Evolutionary conservation across 139 green algal species (phyloP), one percentile per base, ranked within the genome.

Genomic region (Chlamydomonas schloesseri): DNA sequence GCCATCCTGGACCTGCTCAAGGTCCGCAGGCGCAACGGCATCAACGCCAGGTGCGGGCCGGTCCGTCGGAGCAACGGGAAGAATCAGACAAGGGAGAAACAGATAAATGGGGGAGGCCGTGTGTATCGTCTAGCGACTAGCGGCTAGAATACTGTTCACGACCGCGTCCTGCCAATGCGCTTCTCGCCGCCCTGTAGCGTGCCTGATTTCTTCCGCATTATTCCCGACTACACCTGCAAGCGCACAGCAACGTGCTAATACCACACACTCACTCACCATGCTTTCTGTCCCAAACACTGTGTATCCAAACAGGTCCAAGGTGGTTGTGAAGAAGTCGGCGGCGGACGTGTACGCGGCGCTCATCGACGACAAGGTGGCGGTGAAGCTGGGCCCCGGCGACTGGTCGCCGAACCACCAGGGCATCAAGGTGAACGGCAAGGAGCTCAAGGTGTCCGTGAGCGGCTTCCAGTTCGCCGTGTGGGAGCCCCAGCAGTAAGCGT

Each of bases 401-500:
- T 97, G 95, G 94, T 96, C 92, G 8, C 96, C 96, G 50, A 94
- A 94, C 64, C 76, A 73, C 31, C 89, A 88, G 36, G 83, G 90
- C 36, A 72, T 96, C 42, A 87, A 94, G 28, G 55, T 94, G 55
- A 89, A 73, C 81, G 91, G 73, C 81, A 96, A 94, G 73, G 90
- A 95, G n/a, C 95, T 95, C 88, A 90, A 94, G 83, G 83, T 96
- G 33, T 76, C 89, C 5, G 81, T 64, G 75, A 92, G 78, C 46
- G 96, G 96, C 62, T 83, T 78, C 62, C 92, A 98, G 47, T 98
- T 92, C 91, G 96, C 96, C 11, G 94, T 97, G 29, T 98, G 96
- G 96, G 93, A 96, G 88, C 90, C 89, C 6, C 80, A 88, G 5
- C 36, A 64, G 29, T 42, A 28, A 47, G 67, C 65, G n/a, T 1